These are phyloP conservation scores for Spizellomyces sp. DNA, from an alignment of 192 early-diverging fungal genomes.

Conservation along the genomic window DNA sequence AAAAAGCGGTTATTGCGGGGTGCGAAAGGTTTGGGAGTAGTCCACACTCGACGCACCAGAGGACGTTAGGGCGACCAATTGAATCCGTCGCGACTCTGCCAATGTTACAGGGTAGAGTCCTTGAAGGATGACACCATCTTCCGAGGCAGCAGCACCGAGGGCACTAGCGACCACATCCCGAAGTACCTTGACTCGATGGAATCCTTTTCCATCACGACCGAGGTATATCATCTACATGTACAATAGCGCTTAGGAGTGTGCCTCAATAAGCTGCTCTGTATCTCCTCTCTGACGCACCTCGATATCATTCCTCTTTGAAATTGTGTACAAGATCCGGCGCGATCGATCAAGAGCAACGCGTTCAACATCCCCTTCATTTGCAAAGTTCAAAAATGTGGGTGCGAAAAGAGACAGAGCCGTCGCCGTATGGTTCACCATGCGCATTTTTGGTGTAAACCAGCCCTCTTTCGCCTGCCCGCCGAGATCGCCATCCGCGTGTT, in stretches of 20 bases:
- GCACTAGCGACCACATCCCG: slow-evolving; percentile 6
- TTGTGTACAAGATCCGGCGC: slow-evolving; percentile 72
- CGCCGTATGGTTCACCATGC: slow-evolving; percentile 73
- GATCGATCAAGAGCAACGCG: slow-evolving; percentile 68
- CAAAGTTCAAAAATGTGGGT: slow-evolving; percentile 54
- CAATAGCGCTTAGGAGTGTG: too few species aligned
- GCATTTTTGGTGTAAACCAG: slow-evolving; percentile 80
- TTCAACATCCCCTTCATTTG: slow-evolving; percentile 53
- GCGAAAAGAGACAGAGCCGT: slow-evolving; percentile 68
- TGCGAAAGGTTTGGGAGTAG: too few species aligned
- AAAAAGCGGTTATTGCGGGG: too few species aligned
- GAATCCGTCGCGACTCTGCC: slow-evolving; percentile 46
- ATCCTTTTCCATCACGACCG: slow-evolving; percentile 56
- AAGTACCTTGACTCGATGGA: slow-evolving; percentile 43
- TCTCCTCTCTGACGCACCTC: slow-evolving; percentile 43
- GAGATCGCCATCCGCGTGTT: background rate
- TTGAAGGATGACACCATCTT: slow-evolving; percentile 47
- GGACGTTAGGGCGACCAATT: slow-evolving; percentile 79
- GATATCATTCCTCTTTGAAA: slow-evolving; percentile 69
- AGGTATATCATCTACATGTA: slow-evolving; percentile 54
- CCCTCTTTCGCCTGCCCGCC: slow-evolving; percentile 65
- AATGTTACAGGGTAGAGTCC: slow-evolving; percentile 28
- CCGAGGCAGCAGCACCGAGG: slow-evolving; percentile 25
- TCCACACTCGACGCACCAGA: too few species aligned
- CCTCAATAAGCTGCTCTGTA: too few species aligned